phyloP scores from a whole-genome alignment of 805 yeast genomes.

The Kazachstania martiniae region DNA sequence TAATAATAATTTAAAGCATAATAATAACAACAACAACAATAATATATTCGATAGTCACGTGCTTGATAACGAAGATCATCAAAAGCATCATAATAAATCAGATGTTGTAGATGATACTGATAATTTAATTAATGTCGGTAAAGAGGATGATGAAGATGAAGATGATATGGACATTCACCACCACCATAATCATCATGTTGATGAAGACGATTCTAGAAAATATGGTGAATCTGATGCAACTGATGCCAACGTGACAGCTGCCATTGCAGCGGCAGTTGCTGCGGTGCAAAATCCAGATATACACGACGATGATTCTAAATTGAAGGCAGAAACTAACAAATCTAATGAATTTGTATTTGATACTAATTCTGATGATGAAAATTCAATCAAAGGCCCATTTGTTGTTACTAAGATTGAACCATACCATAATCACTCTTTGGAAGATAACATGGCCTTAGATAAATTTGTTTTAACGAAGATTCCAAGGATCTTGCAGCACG shows the following conservation, averaged over 20 bases:
- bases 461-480: constrained; percentile 26
- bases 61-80: too few species aligned
- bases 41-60: background rate
- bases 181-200: constrained; percentile 1
- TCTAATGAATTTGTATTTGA: too few species aligned
- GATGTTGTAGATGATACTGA: constrained; percentile 1
- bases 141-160: constrained; percentile 2
- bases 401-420: constrained; percentile 28
- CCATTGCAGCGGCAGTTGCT: constrained; percentile 28
- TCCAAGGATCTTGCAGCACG: constrained; percentile 25
- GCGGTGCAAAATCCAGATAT: constrained; percentile 20
- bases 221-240: constrained; percentile 10
- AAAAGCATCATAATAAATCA: too few species aligned
- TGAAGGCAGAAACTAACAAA: too few species aligned
- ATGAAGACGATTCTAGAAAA: constrained; percentile 5
- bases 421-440: constrained; percentile 27
- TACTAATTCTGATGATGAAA: background rate
- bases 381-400: constrained; percentile 20
- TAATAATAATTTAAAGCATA: background rate
- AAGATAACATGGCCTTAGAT: constrained; percentile 21
- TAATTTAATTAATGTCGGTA: background rate
- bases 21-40: background rate
- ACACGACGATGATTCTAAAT: background rate
- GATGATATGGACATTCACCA: background rate
- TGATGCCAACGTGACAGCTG: constrained; percentile 25